Conservation (phyloP, 1,139 yeast genomes). For the Candida gigantensis region DNA sequence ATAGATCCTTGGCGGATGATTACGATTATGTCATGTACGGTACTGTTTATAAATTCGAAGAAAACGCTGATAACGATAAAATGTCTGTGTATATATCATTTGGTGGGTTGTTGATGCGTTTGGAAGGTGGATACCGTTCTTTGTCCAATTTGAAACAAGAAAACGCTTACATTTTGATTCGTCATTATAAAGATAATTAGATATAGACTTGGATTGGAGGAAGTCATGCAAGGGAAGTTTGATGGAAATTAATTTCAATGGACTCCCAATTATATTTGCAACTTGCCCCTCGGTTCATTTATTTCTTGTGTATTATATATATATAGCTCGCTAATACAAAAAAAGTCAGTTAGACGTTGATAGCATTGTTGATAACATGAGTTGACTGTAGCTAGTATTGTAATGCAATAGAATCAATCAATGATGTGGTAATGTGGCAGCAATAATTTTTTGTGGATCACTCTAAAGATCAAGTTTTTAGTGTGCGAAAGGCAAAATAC, state of each 20-base stretch:
- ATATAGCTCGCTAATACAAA: background rate
- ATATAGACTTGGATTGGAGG: too few species aligned
- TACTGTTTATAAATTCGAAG: constrained; percentile 95
- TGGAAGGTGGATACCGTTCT: constrained; percentile 93
- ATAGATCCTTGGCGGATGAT: constrained; percentile 88
- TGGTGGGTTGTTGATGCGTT: constrained; percentile 91
- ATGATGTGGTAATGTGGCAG: too few species aligned
- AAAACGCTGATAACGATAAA: constrained; percentile 67
- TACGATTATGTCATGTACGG: constrained; percentile 99
- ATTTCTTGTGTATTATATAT: background rate
- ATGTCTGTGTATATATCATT: constrained; percentile 91
- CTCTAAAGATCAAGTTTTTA: too few species aligned
- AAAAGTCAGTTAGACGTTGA: background rate
- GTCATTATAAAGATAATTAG: constrained; percentile 58
- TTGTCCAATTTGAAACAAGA: constrained; percentile 90
- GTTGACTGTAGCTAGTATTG: background rate
- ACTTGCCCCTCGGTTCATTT: too few species aligned
- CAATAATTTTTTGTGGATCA: too few species aligned
- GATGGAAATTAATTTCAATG: too few species aligned
- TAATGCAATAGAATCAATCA: too few species aligned
- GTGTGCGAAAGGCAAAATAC: too few species aligned
- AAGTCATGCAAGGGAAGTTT: background rate
- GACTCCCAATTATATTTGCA: too few species aligned
- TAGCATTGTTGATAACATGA: background rate
- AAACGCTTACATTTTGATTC: constrained; percentile 85